Evolutionary conservation across 1,284 basidiomycete species (phyloP).

Genomic region (Ganoderma multipileum): DNA sequence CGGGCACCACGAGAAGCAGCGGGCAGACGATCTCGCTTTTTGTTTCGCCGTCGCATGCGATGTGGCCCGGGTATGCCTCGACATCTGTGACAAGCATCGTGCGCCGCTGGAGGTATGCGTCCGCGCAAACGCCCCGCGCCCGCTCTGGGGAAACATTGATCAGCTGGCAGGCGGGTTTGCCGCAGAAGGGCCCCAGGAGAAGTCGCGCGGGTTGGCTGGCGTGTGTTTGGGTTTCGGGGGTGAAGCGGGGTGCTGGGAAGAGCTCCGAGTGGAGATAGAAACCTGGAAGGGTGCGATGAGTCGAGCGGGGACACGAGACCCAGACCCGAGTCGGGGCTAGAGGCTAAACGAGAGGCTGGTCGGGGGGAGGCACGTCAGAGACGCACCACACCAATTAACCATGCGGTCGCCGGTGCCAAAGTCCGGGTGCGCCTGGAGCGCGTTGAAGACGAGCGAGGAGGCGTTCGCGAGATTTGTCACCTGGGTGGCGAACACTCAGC

Average conservation of each 20-base stretch:
- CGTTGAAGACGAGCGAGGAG: conserved; percentile 79
- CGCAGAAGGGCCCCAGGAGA: conserved; percentile 85
- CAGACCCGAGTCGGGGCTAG: not conserved
- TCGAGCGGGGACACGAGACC: not conserved
- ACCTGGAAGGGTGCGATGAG: conserved; percentile 50
- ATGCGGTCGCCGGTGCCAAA: conserved; percentile 71
- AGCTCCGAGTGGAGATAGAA: conserved; percentile 80
- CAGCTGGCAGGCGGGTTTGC: conserved; percentile 87
- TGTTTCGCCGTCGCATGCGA: conserved; percentile 88
- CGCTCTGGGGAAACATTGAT: conserved; percentile 68
- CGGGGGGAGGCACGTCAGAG: not conserved
- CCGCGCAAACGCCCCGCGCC: conserved; percentile 82
- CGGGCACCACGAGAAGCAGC: conserved; percentile 52
- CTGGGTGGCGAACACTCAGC: conserved; percentile 46
- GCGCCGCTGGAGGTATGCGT: conserved; percentile 64
- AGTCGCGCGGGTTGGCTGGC: conserved; percentile 43
- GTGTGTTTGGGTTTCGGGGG: conserved; percentile 12
- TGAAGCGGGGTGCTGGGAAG: conserved; percentile 58
- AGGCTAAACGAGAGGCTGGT: not conserved
- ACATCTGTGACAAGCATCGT: conserved; percentile 78
- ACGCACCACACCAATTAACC: conserved; percentile 91
- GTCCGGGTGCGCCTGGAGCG: conserved; percentile 65
- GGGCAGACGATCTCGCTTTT: conserved; percentile 89
- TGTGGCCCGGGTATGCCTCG: conserved; percentile 84
- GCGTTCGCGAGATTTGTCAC: conserved; percentile 88